Percentiles rank a stretch among this genome's conserved stretches.
Conservation (phyloP, 2,329 filamentous ascomycete genomes). For the Aspergillus versicolor region DNA sequence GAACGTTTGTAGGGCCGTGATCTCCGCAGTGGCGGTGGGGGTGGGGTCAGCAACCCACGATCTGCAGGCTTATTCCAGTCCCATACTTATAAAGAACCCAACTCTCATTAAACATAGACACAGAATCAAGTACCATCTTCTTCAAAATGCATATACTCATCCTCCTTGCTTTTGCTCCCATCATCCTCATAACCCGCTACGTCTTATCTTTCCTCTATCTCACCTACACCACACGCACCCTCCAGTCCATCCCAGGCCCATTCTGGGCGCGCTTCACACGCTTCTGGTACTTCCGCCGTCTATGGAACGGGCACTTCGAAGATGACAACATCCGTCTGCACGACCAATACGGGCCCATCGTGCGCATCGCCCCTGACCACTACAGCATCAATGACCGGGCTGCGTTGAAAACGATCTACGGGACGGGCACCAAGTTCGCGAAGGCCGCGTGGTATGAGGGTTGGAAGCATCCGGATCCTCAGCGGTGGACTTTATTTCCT, state of each 20-base stretch:
- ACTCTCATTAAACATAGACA: background rate
- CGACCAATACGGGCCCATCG: conserved; percentile 41
- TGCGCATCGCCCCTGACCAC: conserved; percentile 50
- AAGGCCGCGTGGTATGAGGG: conserved; percentile 40
- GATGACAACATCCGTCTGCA: conserved; percentile 43
- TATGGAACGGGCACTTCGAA: conserved; percentile 40
- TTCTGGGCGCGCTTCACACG: conserved; percentile 46
- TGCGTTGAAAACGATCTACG: conserved; percentile 45
- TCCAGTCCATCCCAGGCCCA: conserved; percentile 43
- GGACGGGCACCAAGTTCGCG: conserved; percentile 38
- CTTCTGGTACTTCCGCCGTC: conserved; percentile 44
- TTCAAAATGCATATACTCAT: conserved; percentile 16
- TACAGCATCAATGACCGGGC: conserved; percentile 47
- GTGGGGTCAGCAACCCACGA: conserved; percentile 13
- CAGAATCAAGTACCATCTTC: background rate
- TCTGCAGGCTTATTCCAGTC: background rate
- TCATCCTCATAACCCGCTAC: conserved; percentile 15
- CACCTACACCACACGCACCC: conserved; percentile 26
- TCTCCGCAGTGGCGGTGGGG: conserved; percentile 26
- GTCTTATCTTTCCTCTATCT: conserved; percentile 20
- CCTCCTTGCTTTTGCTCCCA: conserved; percentile 8
- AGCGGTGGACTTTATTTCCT: conserved; percentile 33
- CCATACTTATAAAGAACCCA: background rate
- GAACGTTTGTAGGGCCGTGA: too few relatives aligned
- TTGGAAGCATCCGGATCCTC: conserved; percentile 29